A percentile compares a stretch with the other conserved stretches of the same genome.
These are phyloP conservation scores for Pterulicium gracile DNA, from an alignment of 1,284 basidiomycete genomes.

Conservation along the genomic window DNA sequence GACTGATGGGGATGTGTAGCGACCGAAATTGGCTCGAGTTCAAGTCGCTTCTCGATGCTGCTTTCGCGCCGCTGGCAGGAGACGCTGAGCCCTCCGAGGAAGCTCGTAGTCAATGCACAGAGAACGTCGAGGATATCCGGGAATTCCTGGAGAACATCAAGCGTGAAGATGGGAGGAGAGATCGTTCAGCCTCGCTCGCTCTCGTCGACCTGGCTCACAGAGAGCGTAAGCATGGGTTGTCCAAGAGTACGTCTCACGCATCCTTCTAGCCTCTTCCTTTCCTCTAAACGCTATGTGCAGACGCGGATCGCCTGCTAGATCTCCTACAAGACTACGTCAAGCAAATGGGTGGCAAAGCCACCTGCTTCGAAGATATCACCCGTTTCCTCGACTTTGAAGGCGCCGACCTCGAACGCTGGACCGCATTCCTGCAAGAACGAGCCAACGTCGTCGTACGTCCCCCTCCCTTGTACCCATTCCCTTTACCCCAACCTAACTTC, in stretches of 20 bases:
- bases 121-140: constrained; percentile 32
- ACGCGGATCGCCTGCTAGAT: constrained; percentile 28
- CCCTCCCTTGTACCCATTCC: not conserved
- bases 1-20: constrained; percentile 26
- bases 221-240: constrained; percentile 33
- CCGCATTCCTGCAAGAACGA: constrained; percentile 38
- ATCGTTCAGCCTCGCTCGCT: constrained; percentile 63
- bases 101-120: constrained; percentile 20
- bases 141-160: constrained; percentile 46
- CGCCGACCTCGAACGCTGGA: constrained; percentile 40
- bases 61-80: constrained; percentile 37
- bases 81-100: constrained; percentile 19
- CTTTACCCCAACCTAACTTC: not conserved
- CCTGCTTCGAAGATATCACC: constrained; percentile 77
- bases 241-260: constrained; percentile 25
- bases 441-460: constrained; percentile 38
- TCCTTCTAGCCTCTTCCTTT: constrained; percentile 5
- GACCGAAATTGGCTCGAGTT: constrained; percentile 85
- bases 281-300: constrained; percentile 18
- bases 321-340: constrained; percentile 61
- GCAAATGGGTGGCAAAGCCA: constrained; percentile 67
- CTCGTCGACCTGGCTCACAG: constrained; percentile 63
- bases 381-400: constrained; percentile 46
- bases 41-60: constrained; percentile 55
- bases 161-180: constrained; percentile 52